Conservation (phyloP, 2,329 filamentous ascomycete genomes). For the Ceratocystis destructans region DNA sequence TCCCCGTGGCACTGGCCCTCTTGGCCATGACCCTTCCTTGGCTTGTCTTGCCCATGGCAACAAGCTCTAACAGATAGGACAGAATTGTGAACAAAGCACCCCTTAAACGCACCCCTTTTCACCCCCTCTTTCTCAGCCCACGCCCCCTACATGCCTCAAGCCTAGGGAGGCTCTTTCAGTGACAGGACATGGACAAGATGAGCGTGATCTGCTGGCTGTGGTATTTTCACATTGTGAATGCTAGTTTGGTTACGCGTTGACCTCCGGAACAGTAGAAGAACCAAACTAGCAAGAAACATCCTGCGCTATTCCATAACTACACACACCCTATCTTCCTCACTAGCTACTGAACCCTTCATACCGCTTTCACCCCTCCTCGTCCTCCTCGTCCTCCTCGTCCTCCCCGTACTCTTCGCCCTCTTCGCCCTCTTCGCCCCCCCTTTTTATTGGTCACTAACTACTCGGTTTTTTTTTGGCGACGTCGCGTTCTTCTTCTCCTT, state of each 20-base stretch:
- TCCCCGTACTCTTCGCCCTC: not conserved
- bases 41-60: not conserved
- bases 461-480: not conserved
- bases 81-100: not conserved
- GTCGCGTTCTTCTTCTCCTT: not conserved
- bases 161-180: not conserved
- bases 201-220: not conserved
- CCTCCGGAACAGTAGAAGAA: not conserved
- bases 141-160: not conserved
- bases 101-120: not conserved
- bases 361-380: no score
- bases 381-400: no score
- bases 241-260: not conserved
- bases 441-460: not conserved
- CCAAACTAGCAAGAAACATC: not conserved
- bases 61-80: not conserved
- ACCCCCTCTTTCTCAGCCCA: not conserved
- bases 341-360: no score
- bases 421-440: not conserved
- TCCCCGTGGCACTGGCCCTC: not conserved
- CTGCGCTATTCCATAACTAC: no score
- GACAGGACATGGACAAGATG: not conserved
- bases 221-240: not conserved
- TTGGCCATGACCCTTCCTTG: not conserved
- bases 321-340: no score